phyloP scores from a whole-genome alignment of 495 filamentous ascomycete genomes.

The Penicillium bovifimosum region DNA sequence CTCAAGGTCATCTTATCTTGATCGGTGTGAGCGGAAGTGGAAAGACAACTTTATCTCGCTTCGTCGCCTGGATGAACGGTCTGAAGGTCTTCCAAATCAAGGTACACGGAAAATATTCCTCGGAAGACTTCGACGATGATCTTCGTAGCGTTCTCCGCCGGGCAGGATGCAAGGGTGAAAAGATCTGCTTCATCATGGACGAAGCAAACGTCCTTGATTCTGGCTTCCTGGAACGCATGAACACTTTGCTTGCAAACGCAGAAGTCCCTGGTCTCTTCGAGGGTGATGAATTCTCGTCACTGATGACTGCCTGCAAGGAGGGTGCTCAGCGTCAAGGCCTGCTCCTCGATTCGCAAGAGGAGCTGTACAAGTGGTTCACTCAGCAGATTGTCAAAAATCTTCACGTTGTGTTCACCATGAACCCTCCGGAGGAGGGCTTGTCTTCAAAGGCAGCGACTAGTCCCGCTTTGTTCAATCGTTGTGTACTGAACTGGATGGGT shows the following conservation, averaged over 20 bases:
- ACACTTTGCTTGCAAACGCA: conserved; percentile 94
- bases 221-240: conserved; percentile 98
- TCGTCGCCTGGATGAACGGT: conserved; percentile 99
- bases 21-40: conserved; percentile 98
- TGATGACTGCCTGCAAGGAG: conserved; percentile 99
- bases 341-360: conserved; percentile 92
- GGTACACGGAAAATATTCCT: conserved; percentile 97
- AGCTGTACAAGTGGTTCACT: conserved; percentile 99
- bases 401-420: conserved; percentile 99
- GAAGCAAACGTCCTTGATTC: conserved; percentile 98
- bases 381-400: conserved; percentile 98
- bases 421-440: conserved; percentile 93
- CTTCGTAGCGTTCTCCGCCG: conserved; percentile 86
- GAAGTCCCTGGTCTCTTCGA: conserved; percentile 98
- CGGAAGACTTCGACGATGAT: conserved; percentile 98
- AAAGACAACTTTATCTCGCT: conserved; percentile 95
- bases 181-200: conserved; percentile 99
- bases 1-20: conserved; percentile 94
- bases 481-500: conserved; percentile 98
- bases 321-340: conserved; percentile 94
- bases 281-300: conserved; percentile 87
- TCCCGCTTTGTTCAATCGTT: conserved; percentile 97
- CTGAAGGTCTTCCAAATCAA: conserved; percentile 99
- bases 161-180: conserved; percentile 95
- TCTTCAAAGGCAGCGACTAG: conserved; percentile 95